These are phyloP conservation scores for Dothideomycetidae sp. DNA, from an alignment of 2,329 filamentous ascomycete genomes.

Conservation along the genomic window DNA sequence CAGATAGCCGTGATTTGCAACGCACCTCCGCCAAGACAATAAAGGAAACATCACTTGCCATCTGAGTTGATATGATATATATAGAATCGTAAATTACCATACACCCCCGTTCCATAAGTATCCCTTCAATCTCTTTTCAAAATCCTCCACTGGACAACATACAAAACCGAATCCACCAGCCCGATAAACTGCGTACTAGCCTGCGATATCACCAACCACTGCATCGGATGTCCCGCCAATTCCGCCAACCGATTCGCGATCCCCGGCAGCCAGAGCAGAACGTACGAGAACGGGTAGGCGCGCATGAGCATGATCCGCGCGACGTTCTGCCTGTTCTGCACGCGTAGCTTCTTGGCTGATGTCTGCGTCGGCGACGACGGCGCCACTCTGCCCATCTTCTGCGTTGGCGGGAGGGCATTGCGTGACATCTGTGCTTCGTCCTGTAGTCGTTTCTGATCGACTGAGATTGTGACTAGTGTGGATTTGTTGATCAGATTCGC, in stretches of 20 bases:
- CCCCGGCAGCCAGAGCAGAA: slow-evolving; percentile 23
- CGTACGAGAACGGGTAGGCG: slow-evolving; percentile 22
- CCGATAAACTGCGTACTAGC: slow-evolving; percentile 7
- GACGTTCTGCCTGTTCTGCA: slow-evolving; percentile 14
- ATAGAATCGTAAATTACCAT: not conserved
- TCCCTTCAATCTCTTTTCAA: not conserved
- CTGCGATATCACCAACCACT: slow-evolving; percentile 2
- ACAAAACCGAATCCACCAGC: slow-evolving; percentile 4
- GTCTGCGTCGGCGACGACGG: slow-evolving; percentile 9
- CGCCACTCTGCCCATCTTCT: not conserved
- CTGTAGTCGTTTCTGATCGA: not conserved
- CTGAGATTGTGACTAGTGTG: not conserved
- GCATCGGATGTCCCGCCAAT: not conserved
- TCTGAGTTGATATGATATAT: not conserved
- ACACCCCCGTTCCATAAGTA: too few species aligned
- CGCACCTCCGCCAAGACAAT: too few species aligned
- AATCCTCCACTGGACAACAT: slow-evolving; percentile 2
- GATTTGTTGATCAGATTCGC: not conserved
- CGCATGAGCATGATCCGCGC: slow-evolving; percentile 21
- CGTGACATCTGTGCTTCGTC: not conserved
- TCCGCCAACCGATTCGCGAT: slow-evolving; percentile 12
- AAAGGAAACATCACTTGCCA: too few species aligned
- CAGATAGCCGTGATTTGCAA: too few species aligned
- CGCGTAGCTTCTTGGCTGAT: not conserved
- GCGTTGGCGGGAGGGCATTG: not conserved